phyloP scores from a whole-genome alignment of 257 asterid species.

The Osmanthus fragrans region DNA sequence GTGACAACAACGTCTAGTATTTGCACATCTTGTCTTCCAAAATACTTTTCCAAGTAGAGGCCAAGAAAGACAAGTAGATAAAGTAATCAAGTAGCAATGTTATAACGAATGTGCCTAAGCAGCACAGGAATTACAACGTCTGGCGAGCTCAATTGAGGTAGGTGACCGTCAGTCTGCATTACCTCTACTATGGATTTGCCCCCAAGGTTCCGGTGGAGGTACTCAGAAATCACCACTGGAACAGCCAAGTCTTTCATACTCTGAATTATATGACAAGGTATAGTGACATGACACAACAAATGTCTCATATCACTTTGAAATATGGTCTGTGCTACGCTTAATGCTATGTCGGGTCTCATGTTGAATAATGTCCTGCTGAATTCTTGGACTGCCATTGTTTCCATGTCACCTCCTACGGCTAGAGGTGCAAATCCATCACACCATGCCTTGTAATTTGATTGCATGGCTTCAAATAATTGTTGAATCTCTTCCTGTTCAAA shows the following conservation, averaged over 20 bases:
- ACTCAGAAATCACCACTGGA: constrained; percentile 75
- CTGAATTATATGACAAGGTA: constrained; percentile 82
- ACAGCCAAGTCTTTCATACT: constrained; percentile 84
- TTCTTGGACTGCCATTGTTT: constrained; percentile 71
- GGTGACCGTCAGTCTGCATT: constrained; percentile 78
- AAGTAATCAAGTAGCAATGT: constrained; percentile 34
- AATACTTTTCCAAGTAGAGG: not conserved
- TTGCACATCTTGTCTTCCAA: not conserved
- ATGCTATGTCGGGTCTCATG: constrained; percentile 87
- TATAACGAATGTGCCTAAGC: constrained; percentile 57
- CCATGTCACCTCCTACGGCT: constrained; percentile 86
- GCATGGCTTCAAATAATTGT: constrained; percentile 64
- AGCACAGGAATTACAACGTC: constrained; percentile 66
- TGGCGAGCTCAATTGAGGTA: constrained; percentile 85
- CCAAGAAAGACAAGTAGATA: not conserved
- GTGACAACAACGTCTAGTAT: no score
- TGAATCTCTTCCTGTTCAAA: constrained; percentile 62
- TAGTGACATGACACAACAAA: constrained; percentile 42
- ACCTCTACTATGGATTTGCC: constrained; percentile 74
- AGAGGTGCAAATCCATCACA: constrained; percentile 77
- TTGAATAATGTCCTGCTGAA: constrained; percentile 84
- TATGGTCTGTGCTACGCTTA: constrained; percentile 59
- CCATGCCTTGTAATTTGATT: constrained; percentile 77
- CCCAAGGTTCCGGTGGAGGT: constrained; percentile 65
- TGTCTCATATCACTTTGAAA: constrained; percentile 64